Conservation (phyloP, 441 rosid species). For the Sinapis alba region DNA sequence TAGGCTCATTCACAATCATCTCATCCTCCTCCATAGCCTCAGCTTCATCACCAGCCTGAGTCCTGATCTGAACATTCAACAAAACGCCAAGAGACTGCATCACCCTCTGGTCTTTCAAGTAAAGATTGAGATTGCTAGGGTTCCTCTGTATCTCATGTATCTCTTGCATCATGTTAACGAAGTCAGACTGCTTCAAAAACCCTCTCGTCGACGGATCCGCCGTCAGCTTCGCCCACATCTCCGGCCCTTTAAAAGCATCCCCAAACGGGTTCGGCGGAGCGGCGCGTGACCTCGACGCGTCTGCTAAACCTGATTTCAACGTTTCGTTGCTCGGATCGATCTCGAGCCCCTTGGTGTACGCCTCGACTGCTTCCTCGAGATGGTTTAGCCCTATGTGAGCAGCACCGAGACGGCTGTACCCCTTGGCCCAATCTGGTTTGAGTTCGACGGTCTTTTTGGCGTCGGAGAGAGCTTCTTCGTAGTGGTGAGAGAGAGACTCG, state of each 20-base stretch:
- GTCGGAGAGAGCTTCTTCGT: conserved; percentile 65
- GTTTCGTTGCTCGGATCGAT: conserved; percentile 78
- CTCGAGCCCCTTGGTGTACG: conserved; percentile 70
- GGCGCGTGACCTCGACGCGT: conserved; percentile 38
- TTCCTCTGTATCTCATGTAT: conserved; percentile 81
- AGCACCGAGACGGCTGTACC: conserved; percentile 93
- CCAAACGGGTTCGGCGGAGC: conserved; percentile 54
- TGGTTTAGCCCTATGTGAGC: conserved; percentile 68
- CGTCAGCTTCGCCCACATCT: conserved; percentile 90
- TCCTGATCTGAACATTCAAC: conserved; percentile 61
- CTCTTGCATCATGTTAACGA: conserved; percentile 75
- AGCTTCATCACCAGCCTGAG: conserved; percentile 47
- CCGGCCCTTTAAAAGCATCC: conserved; percentile 71
- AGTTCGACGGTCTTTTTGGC: conserved; percentile 84
- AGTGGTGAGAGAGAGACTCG: conserved; percentile 72
- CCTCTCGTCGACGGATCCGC: conserved; percentile 75
- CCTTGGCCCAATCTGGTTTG: conserved; percentile 88
- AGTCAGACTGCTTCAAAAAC: conserved; percentile 77
- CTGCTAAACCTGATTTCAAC: conserved; percentile 66
- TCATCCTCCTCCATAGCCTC: conserved; percentile 50
- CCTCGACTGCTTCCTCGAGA: conserved; percentile 54
- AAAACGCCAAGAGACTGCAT: conserved; percentile 81
- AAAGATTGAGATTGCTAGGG: conserved; percentile 68
- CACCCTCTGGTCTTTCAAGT: conserved; percentile 77
- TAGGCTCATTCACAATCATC: conserved; percentile 29